Conservation (phyloP, 306 rosid genomes). For the Alnus rubra region DNA sequence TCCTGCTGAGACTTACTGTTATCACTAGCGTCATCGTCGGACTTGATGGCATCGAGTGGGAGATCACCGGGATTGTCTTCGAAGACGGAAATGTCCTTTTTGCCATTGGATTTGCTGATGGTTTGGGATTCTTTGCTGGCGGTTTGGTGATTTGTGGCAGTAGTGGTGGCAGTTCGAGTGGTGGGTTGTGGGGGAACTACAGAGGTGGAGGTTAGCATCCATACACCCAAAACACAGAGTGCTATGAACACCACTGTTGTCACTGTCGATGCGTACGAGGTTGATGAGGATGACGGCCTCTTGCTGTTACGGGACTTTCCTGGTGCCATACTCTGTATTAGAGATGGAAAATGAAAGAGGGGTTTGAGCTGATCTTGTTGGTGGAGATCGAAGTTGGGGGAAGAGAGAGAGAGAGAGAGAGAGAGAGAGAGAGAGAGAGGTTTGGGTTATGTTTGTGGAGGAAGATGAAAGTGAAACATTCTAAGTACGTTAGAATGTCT, state of each 20-base stretch:
- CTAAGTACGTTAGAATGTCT: conserved; percentile 36
- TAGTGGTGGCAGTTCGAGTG: conserved; percentile 32
- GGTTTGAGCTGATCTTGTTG: no score
- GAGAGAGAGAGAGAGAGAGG: conserved; percentile 12
- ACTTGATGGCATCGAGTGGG: conserved; percentile 70
- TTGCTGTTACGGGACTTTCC: conserved; percentile 60
- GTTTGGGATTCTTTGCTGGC: background rate
- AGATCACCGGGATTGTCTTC: conserved; percentile 79
- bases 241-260: conserved; percentile 55
- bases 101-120: background rate
- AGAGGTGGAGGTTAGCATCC: conserved; percentile 62
- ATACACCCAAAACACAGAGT: conserved; percentile 62
- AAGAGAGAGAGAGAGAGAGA: conserved; percentile 18
- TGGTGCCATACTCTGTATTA: conserved; percentile 41
- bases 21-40: conserved; percentile 35
- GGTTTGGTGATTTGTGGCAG: no score
- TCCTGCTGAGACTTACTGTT: conserved; percentile 32
- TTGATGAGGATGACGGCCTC: conserved; percentile 50
- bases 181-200: conserved; percentile 29
- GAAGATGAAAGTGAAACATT: conserved; percentile 23
- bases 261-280: conserved; percentile 60
- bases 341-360: no score
- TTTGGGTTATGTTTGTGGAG: conserved; percentile 32
- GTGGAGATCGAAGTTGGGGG: background rate
- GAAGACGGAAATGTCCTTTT: conserved; percentile 29